A percentile compares a stretch with the other conserved stretches of the same genome.
phyloP scores from a whole-genome alignment of 2,329 filamentous ascomycete species.

The Daldinia sp. region DNA sequence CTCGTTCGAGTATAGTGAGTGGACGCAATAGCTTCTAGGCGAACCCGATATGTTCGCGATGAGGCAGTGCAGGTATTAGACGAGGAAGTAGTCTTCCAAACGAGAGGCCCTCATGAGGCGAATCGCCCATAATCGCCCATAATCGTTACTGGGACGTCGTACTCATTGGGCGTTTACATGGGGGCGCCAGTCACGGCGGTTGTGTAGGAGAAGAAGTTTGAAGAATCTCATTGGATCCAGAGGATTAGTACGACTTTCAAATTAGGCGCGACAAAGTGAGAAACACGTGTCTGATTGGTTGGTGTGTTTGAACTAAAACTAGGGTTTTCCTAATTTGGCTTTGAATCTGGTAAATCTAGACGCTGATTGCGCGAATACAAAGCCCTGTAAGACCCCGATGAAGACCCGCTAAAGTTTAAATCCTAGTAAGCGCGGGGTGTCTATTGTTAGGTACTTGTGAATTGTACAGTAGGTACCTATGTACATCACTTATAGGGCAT shows the following conservation, averaged over 20 bases:
- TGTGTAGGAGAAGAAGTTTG: constrained; percentile 42
- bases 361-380: constrained; percentile 37
- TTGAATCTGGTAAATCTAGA: constrained; percentile 37
- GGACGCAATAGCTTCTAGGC: constrained; percentile 21
- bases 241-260: constrained; percentile 37
- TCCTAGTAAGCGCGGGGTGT: neutral
- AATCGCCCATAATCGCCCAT: constrained; percentile 48
- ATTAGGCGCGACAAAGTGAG: constrained; percentile 47
- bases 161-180: constrained; percentile 45
- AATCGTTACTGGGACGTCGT: constrained; percentile 23
- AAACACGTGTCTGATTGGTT: constrained; percentile 45
- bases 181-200: constrained; percentile 49
- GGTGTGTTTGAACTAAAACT: constrained; percentile 12
- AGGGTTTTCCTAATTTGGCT: constrained; percentile 39
- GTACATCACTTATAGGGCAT: neutral
- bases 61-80: constrained; percentile 52
- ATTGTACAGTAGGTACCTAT: neutral
- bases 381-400: constrained; percentile 16
- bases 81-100: constrained; percentile 43
- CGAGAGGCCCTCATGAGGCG: constrained; percentile 53
- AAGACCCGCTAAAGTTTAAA: constrained; percentile 22
- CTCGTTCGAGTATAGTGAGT: constrained; percentile 27
- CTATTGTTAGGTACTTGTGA: constrained; percentile 1
- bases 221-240: constrained; percentile 39
- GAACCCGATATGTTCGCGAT: constrained; percentile 24